phyloP scores from a whole-genome alignment of 352 stramenopile genomes.

The Phytophthora constricta region DNA sequence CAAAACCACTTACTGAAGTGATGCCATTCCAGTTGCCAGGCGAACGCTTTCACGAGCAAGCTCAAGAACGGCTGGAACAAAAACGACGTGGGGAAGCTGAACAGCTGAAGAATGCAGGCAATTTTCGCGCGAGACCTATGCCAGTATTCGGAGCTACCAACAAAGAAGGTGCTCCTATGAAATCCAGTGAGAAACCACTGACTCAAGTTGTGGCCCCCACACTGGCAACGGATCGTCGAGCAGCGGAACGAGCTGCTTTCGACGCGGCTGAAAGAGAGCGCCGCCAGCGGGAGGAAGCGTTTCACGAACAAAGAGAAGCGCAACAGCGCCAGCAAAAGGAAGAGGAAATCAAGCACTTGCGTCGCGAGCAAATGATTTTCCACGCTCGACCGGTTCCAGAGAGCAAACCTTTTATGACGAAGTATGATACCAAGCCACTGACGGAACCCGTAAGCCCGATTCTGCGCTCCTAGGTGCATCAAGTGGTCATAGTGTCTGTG shows the following conservation, averaged over 20 bases:
- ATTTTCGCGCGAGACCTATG: constrained; percentile 78
- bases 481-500: background rate
- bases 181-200: constrained; percentile 43
- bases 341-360: constrained; percentile 74
- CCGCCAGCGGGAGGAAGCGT: constrained; percentile 64
- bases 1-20: constrained; percentile 74
- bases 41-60: constrained; percentile 63
- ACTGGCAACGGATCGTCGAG: constrained; percentile 67
- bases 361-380: constrained; percentile 78
- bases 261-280: constrained; percentile 76
- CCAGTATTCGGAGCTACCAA: constrained; percentile 46
- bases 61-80: constrained; percentile 62
- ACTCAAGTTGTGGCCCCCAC: constrained; percentile 61
- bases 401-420: constrained; percentile 54
- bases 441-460: constrained; percentile 67
- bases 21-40: constrained; percentile 68
- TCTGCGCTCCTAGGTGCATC: constrained; percentile 32
- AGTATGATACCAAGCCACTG: constrained; percentile 50
- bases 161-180: constrained; percentile 32
- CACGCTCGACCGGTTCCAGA: constrained; percentile 67
- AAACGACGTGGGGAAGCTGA: constrained; percentile 68
- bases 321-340: constrained; percentile 60
- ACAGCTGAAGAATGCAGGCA: constrained; percentile 38
- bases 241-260: constrained; percentile 68
- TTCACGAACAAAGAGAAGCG: constrained; percentile 57